Conservation (phyloP, 768 basidiomycete genomes). For the Lentinula sp. region DNA sequence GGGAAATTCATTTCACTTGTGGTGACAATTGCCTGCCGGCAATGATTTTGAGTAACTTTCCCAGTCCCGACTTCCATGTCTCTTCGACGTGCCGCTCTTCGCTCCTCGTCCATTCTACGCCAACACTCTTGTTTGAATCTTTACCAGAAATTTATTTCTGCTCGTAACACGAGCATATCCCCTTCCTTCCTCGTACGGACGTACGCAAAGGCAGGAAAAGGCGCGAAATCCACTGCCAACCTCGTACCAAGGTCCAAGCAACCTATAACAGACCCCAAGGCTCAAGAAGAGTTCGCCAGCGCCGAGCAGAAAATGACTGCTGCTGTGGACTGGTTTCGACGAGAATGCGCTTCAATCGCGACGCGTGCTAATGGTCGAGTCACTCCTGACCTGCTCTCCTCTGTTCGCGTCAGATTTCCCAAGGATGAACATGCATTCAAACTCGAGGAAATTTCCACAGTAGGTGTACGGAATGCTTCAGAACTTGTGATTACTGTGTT, state of each 20-base stretch:
- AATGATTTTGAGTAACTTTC: neutral
- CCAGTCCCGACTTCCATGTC: neutral
- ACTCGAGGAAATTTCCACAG: slow-evolving; percentile 71
- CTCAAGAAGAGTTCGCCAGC: slow-evolving; percentile 56
- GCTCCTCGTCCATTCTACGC: neutral
- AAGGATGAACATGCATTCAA: slow-evolving; percentile 30
- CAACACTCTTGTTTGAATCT: too few species aligned
- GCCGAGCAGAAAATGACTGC: slow-evolving; percentile 58
- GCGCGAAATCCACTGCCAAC: slow-evolving; percentile 43
- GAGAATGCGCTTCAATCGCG: slow-evolving; percentile 69
- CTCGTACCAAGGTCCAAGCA: slow-evolving; percentile 68
- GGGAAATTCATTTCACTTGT: neutral
- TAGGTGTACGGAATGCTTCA: slow-evolving; percentile 76
- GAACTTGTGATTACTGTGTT: slow-evolving; percentile 70
- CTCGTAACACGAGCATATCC: neutral
- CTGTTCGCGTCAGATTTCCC: slow-evolving; percentile 55
- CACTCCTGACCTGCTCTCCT: slow-evolving; percentile 63
- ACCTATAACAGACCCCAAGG: slow-evolving; percentile 45
- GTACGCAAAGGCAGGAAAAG: slow-evolving; percentile 13
- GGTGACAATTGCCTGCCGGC: neutral
- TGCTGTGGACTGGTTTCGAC: slow-evolving; percentile 68
- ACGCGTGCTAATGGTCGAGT: slow-evolving; percentile 72
- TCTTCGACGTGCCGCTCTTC: neutral
- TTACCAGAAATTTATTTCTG: too few species aligned
- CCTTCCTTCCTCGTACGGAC: neutral